A percentile compares a stretch with the other conserved stretches of the same genome.
phyloP scores from a whole-genome alignment of 345 rosid genomes.

The Excoecaria cochinchinensis region DNA sequence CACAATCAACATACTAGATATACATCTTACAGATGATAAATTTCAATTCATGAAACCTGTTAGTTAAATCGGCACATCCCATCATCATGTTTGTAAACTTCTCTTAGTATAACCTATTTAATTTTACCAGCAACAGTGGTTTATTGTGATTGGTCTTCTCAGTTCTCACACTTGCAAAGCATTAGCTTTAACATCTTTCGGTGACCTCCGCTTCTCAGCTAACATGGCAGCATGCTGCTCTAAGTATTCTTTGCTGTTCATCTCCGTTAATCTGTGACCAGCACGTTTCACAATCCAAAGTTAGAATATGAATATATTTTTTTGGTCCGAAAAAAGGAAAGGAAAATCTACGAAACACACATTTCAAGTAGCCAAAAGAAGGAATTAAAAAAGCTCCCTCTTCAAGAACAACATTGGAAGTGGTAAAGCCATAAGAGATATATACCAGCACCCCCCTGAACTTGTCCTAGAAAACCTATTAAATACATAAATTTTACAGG shows the following conservation, averaged over 20 bases:
- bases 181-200: not conserved
- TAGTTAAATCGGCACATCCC: not conserved
- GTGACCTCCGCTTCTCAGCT: constrained; percentile 29
- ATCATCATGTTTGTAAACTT: not conserved
- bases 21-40: constrained; percentile 4
- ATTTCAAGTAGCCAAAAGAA: not conserved
- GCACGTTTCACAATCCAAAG: constrained; percentile 1
- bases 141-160: not conserved
- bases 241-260: constrained; percentile 95
- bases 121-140: not conserved
- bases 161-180: not conserved
- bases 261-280: constrained; percentile 69
- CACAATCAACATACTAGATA: not conserved
- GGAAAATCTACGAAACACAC: not conserved
- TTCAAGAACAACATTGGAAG: too few relatives aligned
- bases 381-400: not conserved
- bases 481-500: too few relatives aligned
- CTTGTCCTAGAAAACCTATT: too few relatives aligned
- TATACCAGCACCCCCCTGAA: too few relatives aligned
- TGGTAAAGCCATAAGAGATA: too few relatives aligned
- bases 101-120: not conserved
- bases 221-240: constrained; percentile 57
- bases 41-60: not conserved
- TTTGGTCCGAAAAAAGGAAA: not conserved
- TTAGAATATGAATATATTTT: not conserved